Evolutionary conservation across 2,329 filamentous ascomycete genomes (phyloP).

Genomic region (Ophiostoma piceae): DNA sequence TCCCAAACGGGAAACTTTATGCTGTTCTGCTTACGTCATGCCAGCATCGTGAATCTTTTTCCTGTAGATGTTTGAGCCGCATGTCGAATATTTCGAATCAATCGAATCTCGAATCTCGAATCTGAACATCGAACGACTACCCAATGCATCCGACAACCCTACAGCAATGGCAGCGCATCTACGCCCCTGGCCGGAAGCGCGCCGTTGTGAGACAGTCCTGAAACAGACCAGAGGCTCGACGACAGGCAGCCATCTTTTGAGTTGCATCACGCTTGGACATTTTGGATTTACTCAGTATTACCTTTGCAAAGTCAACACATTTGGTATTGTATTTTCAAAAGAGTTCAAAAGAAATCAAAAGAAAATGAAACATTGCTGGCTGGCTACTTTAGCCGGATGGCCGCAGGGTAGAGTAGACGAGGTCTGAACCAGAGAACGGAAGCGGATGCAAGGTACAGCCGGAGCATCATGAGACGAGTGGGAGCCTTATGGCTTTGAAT

Average conservation of each 20-base stretch:
- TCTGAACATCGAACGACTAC: background rate
- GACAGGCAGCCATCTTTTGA: background rate
- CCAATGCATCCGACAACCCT: background rate
- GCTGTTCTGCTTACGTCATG: background rate
- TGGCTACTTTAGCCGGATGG: background rate
- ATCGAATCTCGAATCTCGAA: background rate
- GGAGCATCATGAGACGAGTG: background rate
- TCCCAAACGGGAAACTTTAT: background rate
- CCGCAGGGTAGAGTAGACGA: conserved; percentile 8
- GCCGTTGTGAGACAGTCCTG: conserved; percentile 24
- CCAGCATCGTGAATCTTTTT: too few species aligned
- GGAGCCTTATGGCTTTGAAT: too few species aligned
- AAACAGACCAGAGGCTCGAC: conserved; percentile 19
- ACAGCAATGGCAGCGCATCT: background rate
- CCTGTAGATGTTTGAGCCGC: background rate
- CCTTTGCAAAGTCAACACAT: background rate
- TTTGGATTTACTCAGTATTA: background rate
- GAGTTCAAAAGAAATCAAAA: too few species aligned
- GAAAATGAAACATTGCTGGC: background rate
- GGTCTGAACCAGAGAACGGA: background rate
- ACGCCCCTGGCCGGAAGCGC: background rate
- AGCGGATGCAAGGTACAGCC: background rate
- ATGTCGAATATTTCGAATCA: background rate
- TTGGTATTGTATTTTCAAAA: background rate
- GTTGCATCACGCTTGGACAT: background rate